Conservation (phyloP, 495 filamentous ascomycete genomes). For the Daldinia decipiens region DNA sequence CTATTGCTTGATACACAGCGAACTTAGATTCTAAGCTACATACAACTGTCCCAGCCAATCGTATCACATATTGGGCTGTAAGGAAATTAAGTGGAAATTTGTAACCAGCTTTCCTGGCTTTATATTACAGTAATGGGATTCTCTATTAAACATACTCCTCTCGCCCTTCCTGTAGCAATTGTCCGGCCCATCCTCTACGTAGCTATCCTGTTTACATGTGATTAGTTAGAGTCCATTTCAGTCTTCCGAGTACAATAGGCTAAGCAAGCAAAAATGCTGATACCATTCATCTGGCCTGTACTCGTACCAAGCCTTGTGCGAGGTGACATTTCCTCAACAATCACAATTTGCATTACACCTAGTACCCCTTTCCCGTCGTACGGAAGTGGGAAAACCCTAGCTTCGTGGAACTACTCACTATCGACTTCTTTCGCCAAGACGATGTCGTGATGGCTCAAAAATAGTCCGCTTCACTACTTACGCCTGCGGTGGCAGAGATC, state of each 20-base stretch:
- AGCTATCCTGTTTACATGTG: slow-evolving; percentile 15
- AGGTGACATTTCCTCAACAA: slow-evolving; percentile 25
- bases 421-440: slow-evolving; percentile 23
- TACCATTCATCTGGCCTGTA: slow-evolving; percentile 18
- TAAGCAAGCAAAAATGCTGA: slow-evolving; percentile 12
- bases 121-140: slow-evolving; percentile 28
- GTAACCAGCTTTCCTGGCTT: slow-evolving; percentile 28
- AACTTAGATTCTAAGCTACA: slow-evolving; percentile 52
- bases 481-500: slow-evolving; percentile 6
- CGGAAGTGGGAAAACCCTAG: slow-evolving; percentile 14
- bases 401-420: slow-evolving; percentile 21
- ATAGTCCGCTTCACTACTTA: slow-evolving; percentile 3
- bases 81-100: slow-evolving; percentile 27
- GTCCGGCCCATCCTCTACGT: slow-evolving; percentile 6
- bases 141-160: slow-evolving; percentile 17
- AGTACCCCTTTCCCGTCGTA: slow-evolving; percentile 12
- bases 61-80: slow-evolving; percentile 45
- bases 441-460: slow-evolving; percentile 24
- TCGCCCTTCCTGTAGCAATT: slow-evolving; percentile 15
- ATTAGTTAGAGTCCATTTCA: slow-evolving; percentile 10
- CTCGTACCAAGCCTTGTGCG: slow-evolving; percentile 31
- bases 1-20: slow-evolving; percentile 49
- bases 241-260: slow-evolving; percentile 13
- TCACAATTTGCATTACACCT: slow-evolving; percentile 11
- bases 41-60: slow-evolving; percentile 48